Evolutionary conservation across 2,329 filamentous ascomycete genomes (phyloP).

Genomic region (Penicillium glabrum): DNA sequence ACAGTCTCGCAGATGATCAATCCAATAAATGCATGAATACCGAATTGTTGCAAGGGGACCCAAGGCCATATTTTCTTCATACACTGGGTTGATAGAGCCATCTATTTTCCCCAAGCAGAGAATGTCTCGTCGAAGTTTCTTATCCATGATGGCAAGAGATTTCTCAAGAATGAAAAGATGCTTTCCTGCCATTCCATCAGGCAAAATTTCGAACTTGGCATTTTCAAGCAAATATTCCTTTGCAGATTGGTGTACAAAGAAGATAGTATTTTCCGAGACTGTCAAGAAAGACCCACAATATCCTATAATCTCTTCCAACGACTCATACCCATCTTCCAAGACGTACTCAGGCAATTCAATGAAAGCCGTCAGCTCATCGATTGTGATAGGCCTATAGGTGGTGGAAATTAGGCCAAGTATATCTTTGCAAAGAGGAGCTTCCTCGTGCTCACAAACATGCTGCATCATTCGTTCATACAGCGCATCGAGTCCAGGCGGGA

Average conservation of each 20-base stretch:
- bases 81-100: conserved; percentile 9
- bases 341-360: neutral
- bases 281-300: conserved; percentile 28
- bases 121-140: conserved; percentile 36
- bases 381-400: neutral
- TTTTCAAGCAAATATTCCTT: conserved; percentile 21
- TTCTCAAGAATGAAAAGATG: conserved; percentile 35
- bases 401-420: neutral
- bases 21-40: conserved; percentile 40
- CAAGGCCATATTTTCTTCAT: conserved; percentile 7
- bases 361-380: conserved; percentile 9
- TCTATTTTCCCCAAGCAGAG: conserved; percentile 30
- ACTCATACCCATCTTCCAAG: neutral
- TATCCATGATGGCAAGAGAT: conserved; percentile 34
- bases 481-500: conserved; percentile 3
- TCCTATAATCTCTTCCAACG: conserved; percentile 14
- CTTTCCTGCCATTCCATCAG: conserved; percentile 18
- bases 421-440: neutral
- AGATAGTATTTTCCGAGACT: conserved; percentile 14
- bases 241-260: conserved; percentile 30
- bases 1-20: conserved; percentile 30
- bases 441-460: conserved; percentile 2
- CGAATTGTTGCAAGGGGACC: conserved; percentile 27
- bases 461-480: conserved; percentile 6
- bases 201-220: conserved; percentile 24